phyloP scores from a whole-genome alignment of 441 rosid genomes.

The Populus hybrid region DNA sequence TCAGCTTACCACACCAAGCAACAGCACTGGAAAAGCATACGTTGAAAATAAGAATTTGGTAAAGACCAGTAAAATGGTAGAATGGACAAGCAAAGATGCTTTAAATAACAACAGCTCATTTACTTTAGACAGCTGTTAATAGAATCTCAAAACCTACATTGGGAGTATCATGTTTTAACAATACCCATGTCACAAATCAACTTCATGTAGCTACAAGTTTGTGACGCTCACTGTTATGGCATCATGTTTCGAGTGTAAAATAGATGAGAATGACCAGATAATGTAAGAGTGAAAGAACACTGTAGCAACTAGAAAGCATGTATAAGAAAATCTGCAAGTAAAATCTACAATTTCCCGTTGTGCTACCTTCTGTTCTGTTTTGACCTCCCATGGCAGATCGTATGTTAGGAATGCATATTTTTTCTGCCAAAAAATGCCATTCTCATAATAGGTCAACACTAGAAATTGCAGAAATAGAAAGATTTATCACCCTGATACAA shows the following conservation, averaged over 20 bases:
- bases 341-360: neutral
- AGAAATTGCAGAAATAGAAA: neutral
- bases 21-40: constrained; percentile 60
- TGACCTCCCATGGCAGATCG: neutral
- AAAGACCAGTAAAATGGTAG: neutral
- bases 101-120: neutral
- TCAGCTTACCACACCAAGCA: constrained; percentile 99
- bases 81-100: neutral
- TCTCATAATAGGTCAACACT: neutral
- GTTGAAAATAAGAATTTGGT: neutral
- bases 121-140: neutral
- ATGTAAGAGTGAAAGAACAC: neutral
- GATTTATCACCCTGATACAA: neutral
- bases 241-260: neutral
- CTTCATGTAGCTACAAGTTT: neutral
- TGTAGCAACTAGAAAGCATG: neutral
- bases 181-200: neutral
- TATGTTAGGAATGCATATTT: neutral
- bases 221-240: neutral
- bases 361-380: neutral
- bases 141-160: neutral
- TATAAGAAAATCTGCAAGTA: neutral
- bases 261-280: neutral
- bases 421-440: neutral
- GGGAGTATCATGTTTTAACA: neutral